Base-by-base conservation (phyloP, 805 yeast species). In the Ogataea paradorogensis region DNA sequence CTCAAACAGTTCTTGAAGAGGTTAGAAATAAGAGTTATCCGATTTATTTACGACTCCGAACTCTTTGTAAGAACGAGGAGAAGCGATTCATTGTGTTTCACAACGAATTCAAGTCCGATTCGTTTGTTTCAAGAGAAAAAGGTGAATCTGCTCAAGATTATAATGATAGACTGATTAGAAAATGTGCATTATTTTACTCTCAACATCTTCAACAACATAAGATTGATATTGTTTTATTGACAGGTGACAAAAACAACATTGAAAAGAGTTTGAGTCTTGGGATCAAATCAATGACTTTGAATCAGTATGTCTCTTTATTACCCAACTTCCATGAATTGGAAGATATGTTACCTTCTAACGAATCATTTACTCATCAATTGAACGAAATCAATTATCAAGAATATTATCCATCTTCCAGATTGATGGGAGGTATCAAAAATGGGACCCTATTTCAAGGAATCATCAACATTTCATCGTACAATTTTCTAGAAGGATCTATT, bases 1-100 rank as follows among this genome's bases (percentile, higher is more conserved):
- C 98, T 1, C 99, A 93, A 60, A 84, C 95, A 6, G 97, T 88
- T 2, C 69, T 93, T 25, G 97, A 95, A 51, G 98, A 93, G 62
- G 96, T 91, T 8, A 78, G 87, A 48, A 88, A 88, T 58, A 73
- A 82, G 55, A 86, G 95, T 35, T 78, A 81, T 55, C 96, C 99
- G 4, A 81, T 91, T 14, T 93, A 90, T 60, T 80, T 85, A 53
- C 74, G 99, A 58, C 63, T 91, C 33, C 74, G 97, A 54, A 76
- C 84, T 2, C 66, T 93, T 14, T 80, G 86, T 22, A 82, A 85
- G 51, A 71, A 76, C 31, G 87, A 81, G 38, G 84, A 76, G 27
- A 93, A 93, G 62, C 71, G 97, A 45, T 87, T 89, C 55, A 77
- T 85, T 26, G 93, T 93, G 2, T 93, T 86, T 63, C 97, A 93